Percentiles rank a stretch among this genome's conserved stretches.
phyloP scores from a whole-genome alignment of 495 filamentous ascomycete genomes.

The Podospora fimiseda region DNA sequence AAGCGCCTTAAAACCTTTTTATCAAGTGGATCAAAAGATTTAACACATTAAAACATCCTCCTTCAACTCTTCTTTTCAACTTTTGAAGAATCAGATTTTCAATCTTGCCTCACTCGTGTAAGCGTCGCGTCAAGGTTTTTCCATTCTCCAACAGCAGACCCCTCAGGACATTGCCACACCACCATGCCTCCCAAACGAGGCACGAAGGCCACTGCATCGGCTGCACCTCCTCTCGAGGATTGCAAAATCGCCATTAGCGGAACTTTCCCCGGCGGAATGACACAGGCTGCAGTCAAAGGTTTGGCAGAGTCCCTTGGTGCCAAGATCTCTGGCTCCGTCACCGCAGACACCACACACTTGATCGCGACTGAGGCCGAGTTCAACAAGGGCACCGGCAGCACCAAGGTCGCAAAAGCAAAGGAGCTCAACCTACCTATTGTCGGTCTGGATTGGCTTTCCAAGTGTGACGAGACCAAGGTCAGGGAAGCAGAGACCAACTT shows the following conservation, averaged over 20 bases:
- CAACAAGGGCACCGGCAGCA: slow-evolving; percentile 38
- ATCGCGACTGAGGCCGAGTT: slow-evolving; percentile 49
- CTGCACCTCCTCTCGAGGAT: slow-evolving; percentile 32
- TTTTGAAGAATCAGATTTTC: too few relatives aligned
- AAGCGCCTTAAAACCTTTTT: too few relatives aligned
- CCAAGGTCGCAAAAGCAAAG: slow-evolving; percentile 47
- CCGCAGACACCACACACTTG: slow-evolving; percentile 52
- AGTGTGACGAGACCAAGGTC: slow-evolving; percentile 39
- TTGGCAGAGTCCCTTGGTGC: slow-evolving; percentile 47
- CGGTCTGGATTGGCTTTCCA: slow-evolving; percentile 55
- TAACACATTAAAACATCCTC: too few relatives aligned
- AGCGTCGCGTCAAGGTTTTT: too few relatives aligned
- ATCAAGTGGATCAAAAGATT: too few relatives aligned
- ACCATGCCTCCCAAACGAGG: slow-evolving; percentile 26
- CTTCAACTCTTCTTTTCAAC: too few relatives aligned
- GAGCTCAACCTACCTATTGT: slow-evolving; percentile 49
- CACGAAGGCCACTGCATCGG: slow-evolving; percentile 23
- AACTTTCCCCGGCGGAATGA: slow-evolving; percentile 46
- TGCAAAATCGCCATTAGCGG: slow-evolving; percentile 56
- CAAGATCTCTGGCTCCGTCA: slow-evolving; percentile 39
- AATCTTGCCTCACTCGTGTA: too few relatives aligned
- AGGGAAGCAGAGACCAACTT: slow-evolving; percentile 28
- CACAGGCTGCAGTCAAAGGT: slow-evolving; percentile 42
- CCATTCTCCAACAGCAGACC: too few relatives aligned
- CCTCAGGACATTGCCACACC: too few relatives aligned